Base-by-base conservation (phyloP, 164 flowering plant genomes). In the Dillenia turbinata region DNA sequence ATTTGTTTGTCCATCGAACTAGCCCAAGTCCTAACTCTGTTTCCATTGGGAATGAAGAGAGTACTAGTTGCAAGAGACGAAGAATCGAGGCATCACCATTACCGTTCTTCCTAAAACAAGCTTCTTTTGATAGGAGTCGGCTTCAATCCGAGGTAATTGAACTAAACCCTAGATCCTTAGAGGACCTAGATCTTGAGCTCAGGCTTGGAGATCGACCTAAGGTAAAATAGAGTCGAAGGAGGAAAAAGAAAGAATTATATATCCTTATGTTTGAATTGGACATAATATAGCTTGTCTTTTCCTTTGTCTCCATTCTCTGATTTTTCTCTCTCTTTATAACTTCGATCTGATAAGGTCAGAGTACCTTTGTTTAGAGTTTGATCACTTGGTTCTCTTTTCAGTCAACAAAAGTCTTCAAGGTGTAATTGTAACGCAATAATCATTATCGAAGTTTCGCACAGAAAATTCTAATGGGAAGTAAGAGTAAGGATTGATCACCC, bases 151-250 rank as follows among this genome's bases (percentile, higher is more conserved):
- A 83, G 62, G 74, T 75, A 6, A 40, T 59, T 61, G 77, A 71
- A 62, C 40, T 59, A 52, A 49, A 70, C 56, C 65, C 80, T 33
- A 72, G 69, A 62, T 40, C 84, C 12, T 44, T 65, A 59, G 84
- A 83, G 52, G 90, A 86, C 44, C 56, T 91, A 47, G 97, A 91
- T 85, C 95, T 91, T 54, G 97, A 91, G 80, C 90, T 91, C 49
- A 80, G 97, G 78, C 92, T 91, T 59, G 94, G 92, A 16, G 78
- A 76, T 53, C 74, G 72, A 47, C 84, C 83, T 3, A 74, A 79
- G 81, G 80, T 77, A 64, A 72, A 74, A 69, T 74, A 71, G 61
- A 66, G 52, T 52, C 49, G 62, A 24, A 57, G 9, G 52, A 51
- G 40, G 40, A 33, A 6, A 33, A 33, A 33, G 6, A 33, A 33